These are phyloP conservation scores for Botryotinia narcissicola DNA, from an alignment of 2,329 filamentous ascomycete genomes.

Conservation along the genomic window DNA sequence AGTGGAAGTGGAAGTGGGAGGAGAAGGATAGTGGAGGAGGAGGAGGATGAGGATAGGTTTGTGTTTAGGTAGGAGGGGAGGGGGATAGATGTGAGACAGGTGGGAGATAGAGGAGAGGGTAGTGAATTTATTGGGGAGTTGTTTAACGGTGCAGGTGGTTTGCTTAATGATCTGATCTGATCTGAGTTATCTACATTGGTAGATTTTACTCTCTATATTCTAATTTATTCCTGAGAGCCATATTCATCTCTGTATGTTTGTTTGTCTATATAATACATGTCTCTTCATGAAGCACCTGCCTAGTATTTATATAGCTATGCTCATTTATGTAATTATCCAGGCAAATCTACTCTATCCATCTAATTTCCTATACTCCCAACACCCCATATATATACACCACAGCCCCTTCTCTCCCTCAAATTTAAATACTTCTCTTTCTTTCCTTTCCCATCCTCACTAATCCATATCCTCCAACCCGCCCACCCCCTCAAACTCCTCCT, in stretches of 20 bases:
- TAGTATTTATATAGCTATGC: neutral
- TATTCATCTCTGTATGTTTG: neutral
- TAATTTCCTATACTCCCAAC: neutral
- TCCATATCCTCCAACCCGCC: conserved; percentile 62
- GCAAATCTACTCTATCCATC: neutral
- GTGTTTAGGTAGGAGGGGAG: neutral
- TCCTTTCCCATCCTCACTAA: conserved; percentile 35
- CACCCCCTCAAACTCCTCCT: conserved; percentile 42
- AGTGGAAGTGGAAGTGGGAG: conserved; percentile 6
- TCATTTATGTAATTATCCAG: neutral
- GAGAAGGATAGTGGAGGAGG: conserved; percentile 31
- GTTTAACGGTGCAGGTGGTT: neutral
- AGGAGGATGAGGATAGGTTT: conserved; percentile 38
- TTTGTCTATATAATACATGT: neutral
- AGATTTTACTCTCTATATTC: neutral
- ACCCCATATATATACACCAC: neutral
- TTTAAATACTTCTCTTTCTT: neutral
- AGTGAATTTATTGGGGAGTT: neutral
- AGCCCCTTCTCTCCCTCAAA: neutral
- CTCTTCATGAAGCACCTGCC: neutral
- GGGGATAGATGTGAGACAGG: no score
- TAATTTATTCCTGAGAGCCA: neutral
- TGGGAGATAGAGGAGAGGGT: neutral
- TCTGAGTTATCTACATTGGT: neutral
- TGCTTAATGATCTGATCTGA: neutral